Percentiles rank a stretch among this genome's conserved stretches.
These are phyloP conservation scores for Carpinus viminea DNA, from an alignment of 306 rosid species.

Conservation along the genomic window DNA sequence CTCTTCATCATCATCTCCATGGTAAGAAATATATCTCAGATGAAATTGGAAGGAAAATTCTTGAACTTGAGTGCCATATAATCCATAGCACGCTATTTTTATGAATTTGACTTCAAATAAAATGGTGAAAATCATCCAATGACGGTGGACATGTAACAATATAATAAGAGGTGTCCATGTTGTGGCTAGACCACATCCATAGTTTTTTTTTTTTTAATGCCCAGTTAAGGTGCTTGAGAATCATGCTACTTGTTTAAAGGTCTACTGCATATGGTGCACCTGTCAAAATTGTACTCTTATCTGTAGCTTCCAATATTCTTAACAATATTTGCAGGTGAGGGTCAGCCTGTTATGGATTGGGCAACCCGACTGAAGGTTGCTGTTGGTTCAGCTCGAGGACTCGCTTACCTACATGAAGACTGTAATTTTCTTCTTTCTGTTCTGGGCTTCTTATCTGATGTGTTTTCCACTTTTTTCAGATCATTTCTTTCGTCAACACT, in stretches of 20 bases:
- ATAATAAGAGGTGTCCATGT: background rate
- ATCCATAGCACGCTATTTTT: background rate
- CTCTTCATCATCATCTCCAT: conserved; percentile 91
- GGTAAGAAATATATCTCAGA: conserved; percentile 55
- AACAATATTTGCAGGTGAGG: conserved; percentile 46
- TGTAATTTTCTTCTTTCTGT: conserved; percentile 54
- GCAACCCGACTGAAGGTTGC: conserved; percentile 84
- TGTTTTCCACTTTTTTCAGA: background rate
- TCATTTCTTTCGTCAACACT: background rate
- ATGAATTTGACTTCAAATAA: background rate
- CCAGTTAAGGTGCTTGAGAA: background rate
- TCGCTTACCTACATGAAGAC: conserved; percentile 96
- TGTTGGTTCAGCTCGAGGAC: conserved; percentile 94
- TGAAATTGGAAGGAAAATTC: conserved; percentile 13
- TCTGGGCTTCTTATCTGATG: background rate
- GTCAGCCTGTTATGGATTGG: conserved; percentile 71
- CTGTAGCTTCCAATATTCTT: conserved; percentile 21
- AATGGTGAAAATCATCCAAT: background rate
- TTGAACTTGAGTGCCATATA: background rate
- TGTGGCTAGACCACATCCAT: background rate
- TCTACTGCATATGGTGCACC: conserved; percentile 1
- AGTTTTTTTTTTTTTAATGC: background rate
- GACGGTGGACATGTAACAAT: background rate
- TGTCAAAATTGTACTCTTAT: conserved; percentile 3
- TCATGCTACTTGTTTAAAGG: conserved; percentile 19